A percentile compares a stretch with the other conserved stretches of the same genome.
Evolutionary conservation across 805 yeast species (phyloP).

Genomic region (Pichia californica): DNA sequence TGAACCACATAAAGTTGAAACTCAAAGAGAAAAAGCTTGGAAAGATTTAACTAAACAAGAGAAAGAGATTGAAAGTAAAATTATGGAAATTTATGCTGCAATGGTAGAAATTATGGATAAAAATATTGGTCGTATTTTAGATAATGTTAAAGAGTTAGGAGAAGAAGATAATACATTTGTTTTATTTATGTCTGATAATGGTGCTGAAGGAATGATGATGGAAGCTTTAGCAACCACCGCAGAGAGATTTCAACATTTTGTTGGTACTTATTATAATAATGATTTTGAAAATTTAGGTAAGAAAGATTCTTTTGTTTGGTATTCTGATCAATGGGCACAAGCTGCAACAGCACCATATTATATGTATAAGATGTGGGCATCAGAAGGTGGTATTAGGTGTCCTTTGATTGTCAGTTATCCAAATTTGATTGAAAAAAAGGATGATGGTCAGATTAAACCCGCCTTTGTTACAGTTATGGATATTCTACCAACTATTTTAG

Average conservation of each 20-base stretch:
- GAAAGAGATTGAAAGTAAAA: slow-evolving; percentile 32
- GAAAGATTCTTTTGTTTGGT: slow-evolving; percentile 42
- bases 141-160: slow-evolving; percentile 34
- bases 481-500: slow-evolving; percentile 49
- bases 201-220: slow-evolving; percentile 55
- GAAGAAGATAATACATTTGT: slow-evolving; percentile 50
- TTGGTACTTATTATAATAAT: slow-evolving; percentile 37
- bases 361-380: slow-evolving; percentile 51
- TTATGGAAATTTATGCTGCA: slow-evolving; percentile 57
- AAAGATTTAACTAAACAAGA: slow-evolving; percentile 34
- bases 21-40: slow-evolving; percentile 40
- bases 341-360: slow-evolving; percentile 53
- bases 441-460: slow-evolving; percentile 27
- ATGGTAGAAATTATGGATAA: slow-evolving; percentile 53
- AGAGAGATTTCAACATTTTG: slow-evolving; percentile 21
- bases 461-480: slow-evolving; percentile 55
- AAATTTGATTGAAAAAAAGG: slow-evolving; percentile 17
- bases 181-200: slow-evolving; percentile 58
- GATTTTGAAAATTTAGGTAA: slow-evolving; percentile 42
- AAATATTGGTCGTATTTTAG: slow-evolving; percentile 44
- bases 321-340: slow-evolving; percentile 55
- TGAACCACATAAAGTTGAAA: slow-evolving; percentile 38
- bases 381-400: slow-evolving; percentile 56
- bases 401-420: slow-evolving; percentile 47
- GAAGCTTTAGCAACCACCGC: slow-evolving; percentile 45